phyloP scores from a whole-genome alignment of 1,284 basidiomycete species.

The Cutaneotrichosporon daszewskae region DNA sequence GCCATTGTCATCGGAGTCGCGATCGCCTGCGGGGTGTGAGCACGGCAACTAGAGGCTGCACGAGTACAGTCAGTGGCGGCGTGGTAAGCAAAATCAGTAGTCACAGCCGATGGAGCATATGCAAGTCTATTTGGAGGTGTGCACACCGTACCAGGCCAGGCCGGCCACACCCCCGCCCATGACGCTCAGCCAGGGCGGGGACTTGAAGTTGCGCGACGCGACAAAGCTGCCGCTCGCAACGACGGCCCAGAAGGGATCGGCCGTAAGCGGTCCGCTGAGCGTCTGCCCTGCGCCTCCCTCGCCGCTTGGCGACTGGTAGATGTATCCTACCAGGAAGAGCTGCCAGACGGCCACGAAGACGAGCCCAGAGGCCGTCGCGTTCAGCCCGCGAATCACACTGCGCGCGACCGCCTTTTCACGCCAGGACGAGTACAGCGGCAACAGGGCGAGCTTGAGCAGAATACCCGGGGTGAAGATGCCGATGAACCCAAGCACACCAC shows the following conservation, averaged over 20 bases:
- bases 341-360: conserved; percentile 57
- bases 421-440: conserved; percentile 53
- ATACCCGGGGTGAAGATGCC: conserved; percentile 56
- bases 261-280: conserved; percentile 40
- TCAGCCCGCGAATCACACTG: conserved; percentile 53
- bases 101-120: too few species aligned
- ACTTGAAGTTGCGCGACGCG: conserved; percentile 39
- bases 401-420: conserved; percentile 48
- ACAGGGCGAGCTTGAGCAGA: conserved; percentile 53
- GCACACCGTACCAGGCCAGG: conserved; percentile 48
- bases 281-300: conserved; percentile 15
- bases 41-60: too few species aligned
- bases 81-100: too few species aligned
- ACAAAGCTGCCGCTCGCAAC: conserved; percentile 42
- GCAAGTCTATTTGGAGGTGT: too few species aligned
- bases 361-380: conserved; percentile 55
- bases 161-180: conserved; percentile 45
- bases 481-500: conserved; percentile 52
- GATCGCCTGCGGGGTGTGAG: too few species aligned
- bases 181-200: conserved; percentile 46
- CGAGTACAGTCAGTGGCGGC: too few species aligned
- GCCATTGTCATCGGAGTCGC: too few species aligned
- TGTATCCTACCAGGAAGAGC: conserved; percentile 48
- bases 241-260: conserved; percentile 51
- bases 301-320: conserved; percentile 39